Evolutionary conservation across 2,329 filamentous ascomycete species (phyloP).

Genomic region (Ophiocordyceps australis): DNA sequence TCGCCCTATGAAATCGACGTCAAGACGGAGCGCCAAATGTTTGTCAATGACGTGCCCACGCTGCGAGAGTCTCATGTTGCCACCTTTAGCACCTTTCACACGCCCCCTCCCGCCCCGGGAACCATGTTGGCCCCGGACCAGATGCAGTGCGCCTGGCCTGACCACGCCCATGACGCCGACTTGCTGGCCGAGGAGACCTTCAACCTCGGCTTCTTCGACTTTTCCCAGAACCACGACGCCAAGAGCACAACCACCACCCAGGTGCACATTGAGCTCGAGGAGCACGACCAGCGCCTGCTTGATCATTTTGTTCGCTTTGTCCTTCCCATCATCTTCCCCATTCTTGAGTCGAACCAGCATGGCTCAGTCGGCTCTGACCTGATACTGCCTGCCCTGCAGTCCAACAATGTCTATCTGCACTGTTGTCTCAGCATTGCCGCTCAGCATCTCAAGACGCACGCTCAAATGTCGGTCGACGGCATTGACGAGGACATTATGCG

Average conservation of each 20-base stretch:
- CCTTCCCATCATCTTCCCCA: slow-evolving; percentile 75
- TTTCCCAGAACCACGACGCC: slow-evolving; percentile 39
- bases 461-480: slow-evolving; percentile 44
- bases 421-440: slow-evolving; percentile 89
- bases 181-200: slow-evolving; percentile 46
- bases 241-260: no score
- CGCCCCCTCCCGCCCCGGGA: slow-evolving; percentile 55
- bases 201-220: slow-evolving; percentile 72
- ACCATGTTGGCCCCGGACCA: slow-evolving; percentile 45
- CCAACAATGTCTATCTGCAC: slow-evolving; percentile 85
- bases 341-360: slow-evolving; percentile 78
- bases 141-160: slow-evolving; percentile 43
- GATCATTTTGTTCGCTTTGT: slow-evolving; percentile 86
- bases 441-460: slow-evolving; percentile 71
- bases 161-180: slow-evolving; percentile 24
- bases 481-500: slow-evolving; percentile 84
- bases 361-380: slow-evolving; percentile 66
- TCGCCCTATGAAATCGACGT: slow-evolving; percentile 87
- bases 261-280: slow-evolving; percentile 65
- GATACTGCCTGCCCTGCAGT: slow-evolving; percentile 73
- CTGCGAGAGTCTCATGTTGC: slow-evolving; percentile 75
- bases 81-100: slow-evolving; percentile 81
- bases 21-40: slow-evolving; percentile 89
- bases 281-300: slow-evolving; percentile 69
- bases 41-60: slow-evolving; percentile 76